Conservation (phyloP, 108 stramenopile species). For the Mayamaea pseudoterrestris region DNA sequence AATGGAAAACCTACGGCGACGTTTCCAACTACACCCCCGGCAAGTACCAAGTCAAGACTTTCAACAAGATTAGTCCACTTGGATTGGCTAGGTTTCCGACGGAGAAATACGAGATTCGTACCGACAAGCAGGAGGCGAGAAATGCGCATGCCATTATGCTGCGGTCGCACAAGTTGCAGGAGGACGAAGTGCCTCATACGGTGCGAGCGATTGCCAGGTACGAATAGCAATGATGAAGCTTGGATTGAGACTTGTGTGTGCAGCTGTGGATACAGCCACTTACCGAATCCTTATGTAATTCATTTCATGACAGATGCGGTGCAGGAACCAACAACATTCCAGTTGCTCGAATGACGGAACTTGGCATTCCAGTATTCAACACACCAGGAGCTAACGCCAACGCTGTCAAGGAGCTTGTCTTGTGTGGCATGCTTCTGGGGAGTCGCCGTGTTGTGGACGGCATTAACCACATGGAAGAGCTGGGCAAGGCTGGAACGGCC, state of each 20-base stretch:
- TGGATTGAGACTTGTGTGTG: not conserved
- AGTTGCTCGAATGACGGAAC: constrained; percentile 82
- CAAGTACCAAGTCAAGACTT: constrained; percentile 84
- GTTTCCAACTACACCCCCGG: constrained; percentile 53
- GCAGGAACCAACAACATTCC: constrained; percentile 94
- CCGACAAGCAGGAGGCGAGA: constrained; percentile 32
- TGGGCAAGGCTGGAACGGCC: constrained; percentile 71
- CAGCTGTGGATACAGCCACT: not conserved
- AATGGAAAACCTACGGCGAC: constrained; percentile 76
- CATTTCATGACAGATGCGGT: constrained; percentile 61
- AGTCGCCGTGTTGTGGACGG: constrained; percentile 76
- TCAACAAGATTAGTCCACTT: constrained; percentile 84
- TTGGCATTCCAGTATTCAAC: constrained; percentile 95
- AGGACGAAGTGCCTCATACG: constrained; percentile 69
- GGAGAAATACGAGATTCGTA: constrained; percentile 52
- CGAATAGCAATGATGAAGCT: constrained; percentile 1
- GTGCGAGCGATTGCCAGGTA: constrained; percentile 79
- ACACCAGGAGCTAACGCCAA: constrained; percentile 96
- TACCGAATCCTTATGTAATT: not conserved
- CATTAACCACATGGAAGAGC: constrained; percentile 71
- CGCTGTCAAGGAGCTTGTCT: constrained; percentile 87
- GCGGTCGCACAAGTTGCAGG: constrained; percentile 80
- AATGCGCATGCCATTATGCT: constrained; percentile 74
- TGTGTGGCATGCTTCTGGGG: constrained; percentile 80
- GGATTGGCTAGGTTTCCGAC: constrained; percentile 55